Evolutionary conservation across 2,329 filamentous ascomycete species (phyloP), one percentile per base, ranked within the genome.

Genomic region (Penicillium sp.): DNA sequence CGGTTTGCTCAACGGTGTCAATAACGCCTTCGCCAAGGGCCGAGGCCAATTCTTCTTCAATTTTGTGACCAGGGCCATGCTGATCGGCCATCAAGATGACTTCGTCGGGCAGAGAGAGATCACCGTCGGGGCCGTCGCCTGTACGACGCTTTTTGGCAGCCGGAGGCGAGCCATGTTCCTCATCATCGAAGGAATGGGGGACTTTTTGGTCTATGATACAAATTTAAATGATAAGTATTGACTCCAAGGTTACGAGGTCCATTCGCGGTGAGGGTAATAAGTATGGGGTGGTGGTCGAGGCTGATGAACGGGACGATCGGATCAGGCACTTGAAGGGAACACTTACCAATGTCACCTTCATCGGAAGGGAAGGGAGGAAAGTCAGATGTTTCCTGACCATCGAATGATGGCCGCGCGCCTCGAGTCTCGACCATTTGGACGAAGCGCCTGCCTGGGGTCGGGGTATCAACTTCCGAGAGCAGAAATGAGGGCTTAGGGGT

Each of bases 401-500:
- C 69, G 45, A 69, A 61, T 56, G 69, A 65, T 52, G 69, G 57
- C 44, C 52, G 61, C 58, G 62, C 57, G 45, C 61, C 71, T 59
- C 55, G 63, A 42, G 69, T 65, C 61, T 71, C 68, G 59, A 69
- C 68, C 72, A 75, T 75, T 53, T 64, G 62, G 64, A 56, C 49
- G 58, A 62, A 54, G 55, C 60, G 59, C 52, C 59, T 51, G 31
- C 57, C 54, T 60, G 58, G 60, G 57, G 61, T 63, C 59, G 55
- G 57, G 58, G 57, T 64, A 57, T 65, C 60, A 67, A 67, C 68
- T 74, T 75, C 74, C 75, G 68, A 71, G 73, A 77, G 71, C 65
- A 77, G 74, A 75, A 77, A 77, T 77, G 69, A 77, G 75, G 75
- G 75, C 73, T 77, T 77, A 77, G 74, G 74, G 74, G 65, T 76